Percentiles rank a stretch among this genome's conserved stretches.
Conservation (phyloP, 1,139 yeast species). For the Suhomyces wounanorum region DNA sequence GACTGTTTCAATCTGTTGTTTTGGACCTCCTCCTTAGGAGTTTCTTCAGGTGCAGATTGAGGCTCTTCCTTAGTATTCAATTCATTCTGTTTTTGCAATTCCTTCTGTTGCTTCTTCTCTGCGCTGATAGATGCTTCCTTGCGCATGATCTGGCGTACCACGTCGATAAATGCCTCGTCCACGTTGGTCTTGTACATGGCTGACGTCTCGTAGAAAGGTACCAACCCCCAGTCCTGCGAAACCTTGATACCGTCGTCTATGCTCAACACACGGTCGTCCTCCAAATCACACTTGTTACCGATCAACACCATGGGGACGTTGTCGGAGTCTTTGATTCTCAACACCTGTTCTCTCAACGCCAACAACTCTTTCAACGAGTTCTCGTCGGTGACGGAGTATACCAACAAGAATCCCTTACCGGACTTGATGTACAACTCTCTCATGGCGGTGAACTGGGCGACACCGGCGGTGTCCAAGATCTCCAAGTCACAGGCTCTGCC, state of each 20-base stretch:
- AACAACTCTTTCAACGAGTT: slow-evolving; percentile 79
- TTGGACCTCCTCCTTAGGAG: slow-evolving; percentile 11
- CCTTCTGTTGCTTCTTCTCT: slow-evolving; percentile 50
- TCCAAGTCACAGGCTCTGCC: slow-evolving; percentile 88
- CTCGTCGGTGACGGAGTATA: slow-evolving; percentile 87
- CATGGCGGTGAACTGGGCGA: slow-evolving; percentile 56
- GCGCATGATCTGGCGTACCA: slow-evolving; percentile 85
- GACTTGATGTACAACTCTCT: slow-evolving; percentile 66
- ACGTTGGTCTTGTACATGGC: slow-evolving; percentile 91
- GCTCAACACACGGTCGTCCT: slow-evolving; percentile 70
- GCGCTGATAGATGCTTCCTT: slow-evolving; percentile 56
- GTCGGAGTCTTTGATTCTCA: slow-evolving; percentile 79
- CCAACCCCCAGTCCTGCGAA: slow-evolving; percentile 84
- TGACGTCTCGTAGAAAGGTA: slow-evolving; percentile 90
- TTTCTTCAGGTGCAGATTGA: neutral
- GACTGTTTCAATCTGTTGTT: slow-evolving; percentile 20
- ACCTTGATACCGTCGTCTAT: slow-evolving; percentile 81
- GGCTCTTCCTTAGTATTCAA: slow-evolving; percentile 8
- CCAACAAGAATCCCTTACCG: slow-evolving; percentile 53
- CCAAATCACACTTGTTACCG: slow-evolving; percentile 86
- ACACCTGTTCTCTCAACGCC: slow-evolving; percentile 84
- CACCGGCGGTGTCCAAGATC: slow-evolving; percentile 54
- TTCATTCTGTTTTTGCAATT: slow-evolving; percentile 34
- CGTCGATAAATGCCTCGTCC: slow-evolving; percentile 85
- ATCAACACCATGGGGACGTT: slow-evolving; percentile 84